These are phyloP conservation scores for Coniochaeta sp. DNA, from an alignment of 2,329 filamentous ascomycete genomes.

Conservation along the genomic window DNA sequence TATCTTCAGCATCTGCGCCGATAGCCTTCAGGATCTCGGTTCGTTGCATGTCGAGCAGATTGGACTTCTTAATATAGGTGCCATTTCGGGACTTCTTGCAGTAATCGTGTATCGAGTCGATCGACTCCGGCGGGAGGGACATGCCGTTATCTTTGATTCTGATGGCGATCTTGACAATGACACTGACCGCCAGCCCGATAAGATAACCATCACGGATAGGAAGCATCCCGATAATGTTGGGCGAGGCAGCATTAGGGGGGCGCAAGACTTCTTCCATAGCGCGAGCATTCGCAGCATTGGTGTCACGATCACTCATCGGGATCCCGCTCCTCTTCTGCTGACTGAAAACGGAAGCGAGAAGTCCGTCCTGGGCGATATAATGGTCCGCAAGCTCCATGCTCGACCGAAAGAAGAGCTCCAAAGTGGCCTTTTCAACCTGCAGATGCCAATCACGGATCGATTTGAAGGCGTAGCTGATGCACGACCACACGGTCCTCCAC, in stretches of 20 bases:
- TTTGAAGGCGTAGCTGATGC: constrained; percentile 72
- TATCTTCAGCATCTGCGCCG: constrained; percentile 46
- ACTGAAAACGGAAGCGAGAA: constrained; percentile 66
- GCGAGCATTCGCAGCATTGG: constrained; percentile 4
- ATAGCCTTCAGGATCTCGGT: constrained; percentile 68
- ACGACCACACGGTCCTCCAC: constrained; percentile 81
- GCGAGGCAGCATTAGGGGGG: constrained; percentile 53
- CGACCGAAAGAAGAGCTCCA: constrained; percentile 92
- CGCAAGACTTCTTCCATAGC: constrained; percentile 47
- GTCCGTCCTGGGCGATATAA: constrained; percentile 75
- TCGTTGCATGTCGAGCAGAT: constrained; percentile 73
- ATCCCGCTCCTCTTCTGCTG: constrained; percentile 12
- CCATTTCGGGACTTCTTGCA: constrained; percentile 46
- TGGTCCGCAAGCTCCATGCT: constrained; percentile 89
- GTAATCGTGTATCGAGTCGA: constrained; percentile 58
- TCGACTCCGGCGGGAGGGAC: constrained; percentile 55
- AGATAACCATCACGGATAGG: constrained; percentile 84
- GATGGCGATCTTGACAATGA: constrained; percentile 77
- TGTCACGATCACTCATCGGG: constrained; percentile 3
- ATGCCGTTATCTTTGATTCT: constrained; percentile 74
- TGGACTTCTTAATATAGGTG: constrained; percentile 59
- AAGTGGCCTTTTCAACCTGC: constrained; percentile 63
- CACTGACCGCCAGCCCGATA: constrained; percentile 70
- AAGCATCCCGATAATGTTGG: constrained; percentile 80
- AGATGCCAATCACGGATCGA: constrained; percentile 80